These are phyloP conservation scores for Apiospora phragmitis DNA, from an alignment of 2,329 filamentous ascomycete genomes.

Conservation along the genomic window DNA sequence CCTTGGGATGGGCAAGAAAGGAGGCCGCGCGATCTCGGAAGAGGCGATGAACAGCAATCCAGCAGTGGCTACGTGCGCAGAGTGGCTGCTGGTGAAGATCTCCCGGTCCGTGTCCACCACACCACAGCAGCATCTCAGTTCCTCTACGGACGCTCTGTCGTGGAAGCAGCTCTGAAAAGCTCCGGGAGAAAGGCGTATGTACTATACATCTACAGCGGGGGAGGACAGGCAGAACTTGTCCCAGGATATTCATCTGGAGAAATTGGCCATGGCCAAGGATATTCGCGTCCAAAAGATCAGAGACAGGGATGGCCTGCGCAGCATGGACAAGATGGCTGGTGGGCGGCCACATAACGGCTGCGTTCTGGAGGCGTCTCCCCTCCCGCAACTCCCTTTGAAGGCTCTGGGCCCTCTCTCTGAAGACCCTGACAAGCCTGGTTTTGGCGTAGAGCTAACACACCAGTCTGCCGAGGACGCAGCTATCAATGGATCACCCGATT, in stretches of 20 bases:
- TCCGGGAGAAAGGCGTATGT: slow-evolving; percentile 75
- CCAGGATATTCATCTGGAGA: slow-evolving; percentile 44
- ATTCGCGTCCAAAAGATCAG: slow-evolving; percentile 60
- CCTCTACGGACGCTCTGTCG: slow-evolving; percentile 80
- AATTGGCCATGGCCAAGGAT: slow-evolving; percentile 47
- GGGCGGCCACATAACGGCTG: slow-evolving; percentile 88
- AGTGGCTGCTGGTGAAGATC: slow-evolving; percentile 21
- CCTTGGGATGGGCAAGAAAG: background rate
- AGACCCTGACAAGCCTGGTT: slow-evolving; percentile 47
- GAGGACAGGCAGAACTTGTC: slow-evolving; percentile 52
- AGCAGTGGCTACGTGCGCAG: background rate
- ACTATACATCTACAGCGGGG: slow-evolving; percentile 72
- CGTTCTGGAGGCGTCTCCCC: slow-evolving; percentile 80
- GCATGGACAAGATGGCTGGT: slow-evolving; percentile 81
- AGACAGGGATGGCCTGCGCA: slow-evolving; percentile 57
- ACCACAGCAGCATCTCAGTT: slow-evolving; percentile 90
- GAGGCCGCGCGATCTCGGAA: background rate
- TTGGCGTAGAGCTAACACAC: slow-evolving; percentile 59
- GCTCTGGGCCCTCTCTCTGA: slow-evolving; percentile 53
- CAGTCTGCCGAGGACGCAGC: slow-evolving; percentile 73
- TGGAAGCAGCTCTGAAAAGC: slow-evolving; percentile 72
- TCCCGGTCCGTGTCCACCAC: slow-evolving; percentile 46
- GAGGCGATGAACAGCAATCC: background rate
- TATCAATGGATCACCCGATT: slow-evolving; percentile 68
- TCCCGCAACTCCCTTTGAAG: slow-evolving; percentile 70